A percentile compares a stretch with the other conserved stretches of the same genome.
These are phyloP conservation scores for Vanderwaltozyma polyspora DNA, from an alignment of 805 yeast species.

Conservation along the genomic window DNA sequence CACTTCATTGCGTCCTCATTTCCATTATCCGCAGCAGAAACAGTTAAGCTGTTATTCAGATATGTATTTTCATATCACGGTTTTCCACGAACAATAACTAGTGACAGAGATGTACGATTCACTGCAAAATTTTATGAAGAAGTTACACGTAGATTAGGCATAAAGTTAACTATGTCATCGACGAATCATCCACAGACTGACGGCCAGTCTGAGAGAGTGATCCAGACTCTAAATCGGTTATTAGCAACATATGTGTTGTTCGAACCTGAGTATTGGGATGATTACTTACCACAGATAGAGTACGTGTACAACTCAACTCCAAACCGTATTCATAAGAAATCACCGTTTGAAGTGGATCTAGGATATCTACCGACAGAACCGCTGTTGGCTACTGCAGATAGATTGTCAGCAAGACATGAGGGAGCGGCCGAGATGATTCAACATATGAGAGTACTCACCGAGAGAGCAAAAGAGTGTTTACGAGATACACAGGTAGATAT, in stretches of 20 bases:
- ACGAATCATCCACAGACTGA: too few species aligned
- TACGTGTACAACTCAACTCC: too few species aligned
- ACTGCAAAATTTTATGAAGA: neutral
- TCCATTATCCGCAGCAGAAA: conserved; percentile 5
- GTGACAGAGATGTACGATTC: conserved; percentile 2
- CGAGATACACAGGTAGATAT: neutral
- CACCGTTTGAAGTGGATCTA: conserved; percentile 4
- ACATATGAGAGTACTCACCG: neutral
- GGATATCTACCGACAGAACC: conserved; percentile 7
- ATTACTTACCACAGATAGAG: too few species aligned
- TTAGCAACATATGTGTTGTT: too few species aligned
- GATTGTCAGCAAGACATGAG: neutral
- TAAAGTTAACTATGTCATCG: too few species aligned
- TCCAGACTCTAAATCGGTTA: too few species aligned
- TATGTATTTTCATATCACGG: conserved; percentile 9
- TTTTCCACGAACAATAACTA: conserved; percentile 5
- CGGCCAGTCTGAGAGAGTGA: too few species aligned
- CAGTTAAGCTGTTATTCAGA: conserved; percentile 6
- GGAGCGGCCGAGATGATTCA: conserved; percentile 1
- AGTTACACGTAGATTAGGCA: too few species aligned
- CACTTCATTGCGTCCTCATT: conserved; percentile 7
- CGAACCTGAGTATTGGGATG: too few species aligned
- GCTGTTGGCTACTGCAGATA: neutral
- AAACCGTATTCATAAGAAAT: too few species aligned
- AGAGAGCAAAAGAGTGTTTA: conserved; percentile 1